These are phyloP conservation scores for Daldinia decipiens DNA, from an alignment of 495 filamentous ascomycete genomes.

Conservation along the genomic window DNA sequence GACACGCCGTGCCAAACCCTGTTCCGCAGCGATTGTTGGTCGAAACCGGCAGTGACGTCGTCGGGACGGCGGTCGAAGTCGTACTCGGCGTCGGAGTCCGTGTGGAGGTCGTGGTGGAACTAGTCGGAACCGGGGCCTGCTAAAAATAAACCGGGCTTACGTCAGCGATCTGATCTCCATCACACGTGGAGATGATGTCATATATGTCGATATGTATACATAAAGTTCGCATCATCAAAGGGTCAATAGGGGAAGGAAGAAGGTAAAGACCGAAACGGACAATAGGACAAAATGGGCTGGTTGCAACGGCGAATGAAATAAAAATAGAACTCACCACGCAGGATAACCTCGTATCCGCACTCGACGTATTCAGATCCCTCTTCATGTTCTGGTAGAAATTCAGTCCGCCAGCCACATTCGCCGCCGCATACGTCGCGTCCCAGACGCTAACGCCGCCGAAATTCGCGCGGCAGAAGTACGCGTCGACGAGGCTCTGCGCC, in stretches of 20 bases:
- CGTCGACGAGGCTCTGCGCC: slow-evolving; percentile 62
- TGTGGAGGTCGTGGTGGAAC: slow-evolving; percentile 14
- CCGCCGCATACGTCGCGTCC: slow-evolving; percentile 68
- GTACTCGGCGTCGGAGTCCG: not conserved
- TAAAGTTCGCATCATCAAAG: too few relatives aligned
- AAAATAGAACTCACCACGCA: slow-evolving; percentile 18
- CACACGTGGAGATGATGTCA: too few relatives aligned
- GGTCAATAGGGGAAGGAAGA: too few relatives aligned
- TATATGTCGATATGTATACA: too few relatives aligned
- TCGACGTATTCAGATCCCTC: slow-evolving; percentile 39
- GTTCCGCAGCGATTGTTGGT: slow-evolving; percentile 30
- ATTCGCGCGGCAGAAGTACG: slow-evolving; percentile 58
- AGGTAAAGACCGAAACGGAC: too few relatives aligned
- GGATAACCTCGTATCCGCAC: slow-evolving; percentile 28
- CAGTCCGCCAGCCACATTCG: slow-evolving; percentile 57
- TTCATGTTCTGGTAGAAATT: slow-evolving; percentile 58
- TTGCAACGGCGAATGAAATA: too few relatives aligned
- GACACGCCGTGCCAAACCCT: slow-evolving; percentile 6
- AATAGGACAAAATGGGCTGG: too few relatives aligned
- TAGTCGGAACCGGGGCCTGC: slow-evolving; percentile 3
- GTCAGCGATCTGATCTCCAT: slow-evolving; percentile 13
- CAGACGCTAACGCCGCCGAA: slow-evolving; percentile 81
- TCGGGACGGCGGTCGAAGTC: slow-evolving; percentile 12
- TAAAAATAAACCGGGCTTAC: slow-evolving; percentile 16
- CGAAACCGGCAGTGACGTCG: slow-evolving; percentile 5